A percentile compares a stretch with the other conserved stretches of the same genome.
phyloP scores from a whole-genome alignment of 192 early-diverging fungal species.

The Diversispora epigaea region DNA sequence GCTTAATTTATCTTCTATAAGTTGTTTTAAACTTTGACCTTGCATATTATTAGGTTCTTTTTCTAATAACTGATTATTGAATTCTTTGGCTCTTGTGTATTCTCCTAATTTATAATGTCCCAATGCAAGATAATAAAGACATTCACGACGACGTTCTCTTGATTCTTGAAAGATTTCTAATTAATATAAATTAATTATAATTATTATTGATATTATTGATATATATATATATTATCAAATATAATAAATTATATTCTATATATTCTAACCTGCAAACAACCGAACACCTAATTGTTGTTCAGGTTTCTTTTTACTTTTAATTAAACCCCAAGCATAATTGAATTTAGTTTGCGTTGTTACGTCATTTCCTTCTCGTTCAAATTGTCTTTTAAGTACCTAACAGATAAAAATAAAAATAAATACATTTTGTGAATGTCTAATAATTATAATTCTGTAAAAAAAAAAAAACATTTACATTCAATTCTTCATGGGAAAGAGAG shows the following conservation, averaged over 20 bases:
- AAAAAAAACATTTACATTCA: slow-evolving; percentile 9
- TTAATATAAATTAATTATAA: slow-evolving; percentile 24
- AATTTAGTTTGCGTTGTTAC: slow-evolving; percentile 89
- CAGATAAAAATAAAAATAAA: neutral
- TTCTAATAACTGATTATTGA: slow-evolving; percentile 77
- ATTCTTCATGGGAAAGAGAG: slow-evolving; percentile 10
- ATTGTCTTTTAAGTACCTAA: slow-evolving; percentile 69
- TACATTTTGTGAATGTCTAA: neutral
- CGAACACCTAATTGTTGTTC: slow-evolving; percentile 77
- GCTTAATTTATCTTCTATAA: slow-evolving; percentile 83
- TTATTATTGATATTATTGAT: neutral
- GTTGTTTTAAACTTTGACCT: slow-evolving; percentile 62
- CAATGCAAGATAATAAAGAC: slow-evolving; percentile 90
- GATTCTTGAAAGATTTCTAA: slow-evolving; percentile 86
- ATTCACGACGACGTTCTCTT: slow-evolving; percentile 85
- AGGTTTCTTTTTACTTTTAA: slow-evolving; percentile 62
- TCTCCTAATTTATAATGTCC: slow-evolving; percentile 91
- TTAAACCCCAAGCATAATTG: slow-evolving; percentile 94
- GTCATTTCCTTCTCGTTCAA: slow-evolving; percentile 65
- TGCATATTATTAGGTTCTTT: slow-evolving; percentile 85
- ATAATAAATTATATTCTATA: neutral
- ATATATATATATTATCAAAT: neutral
- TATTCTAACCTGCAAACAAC: slow-evolving; percentile 64
- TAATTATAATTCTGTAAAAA: neutral
- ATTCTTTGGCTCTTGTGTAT: slow-evolving; percentile 78